A percentile compares a stretch with the other conserved stretches of the same genome.
phyloP scores from a whole-genome alignment of 768 basidiomycete species.

The Mycena alexandri region DNA sequence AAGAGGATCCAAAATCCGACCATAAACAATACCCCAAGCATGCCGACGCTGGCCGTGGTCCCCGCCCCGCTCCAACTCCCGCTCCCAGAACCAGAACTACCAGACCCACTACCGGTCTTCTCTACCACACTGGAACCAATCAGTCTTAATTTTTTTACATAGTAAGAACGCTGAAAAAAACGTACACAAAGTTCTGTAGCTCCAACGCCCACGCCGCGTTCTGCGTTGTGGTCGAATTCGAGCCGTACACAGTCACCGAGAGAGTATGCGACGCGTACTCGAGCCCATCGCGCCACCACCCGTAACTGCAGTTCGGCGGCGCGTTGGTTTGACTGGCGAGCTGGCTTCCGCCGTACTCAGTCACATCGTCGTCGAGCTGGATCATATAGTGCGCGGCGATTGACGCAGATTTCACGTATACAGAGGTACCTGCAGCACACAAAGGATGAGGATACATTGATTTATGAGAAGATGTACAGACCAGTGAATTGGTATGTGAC shows the following conservation, averaged over 20 bases:
- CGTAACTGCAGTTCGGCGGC: conserved; percentile 6
- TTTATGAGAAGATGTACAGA: not conserved
- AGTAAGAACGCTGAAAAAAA: not conserved
- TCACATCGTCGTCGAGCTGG: conserved; percentile 1
- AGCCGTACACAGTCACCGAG: not conserved
- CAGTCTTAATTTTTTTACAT: not conserved
- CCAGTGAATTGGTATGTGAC: conserved; percentile 5
- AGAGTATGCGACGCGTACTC: not conserved
- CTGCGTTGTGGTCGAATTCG: not conserved
- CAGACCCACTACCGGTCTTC: not conserved
- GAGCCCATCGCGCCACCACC: conserved; percentile 9
- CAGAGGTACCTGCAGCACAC: not conserved
- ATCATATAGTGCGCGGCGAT: conserved; percentile 7
- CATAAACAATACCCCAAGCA: not conserved
- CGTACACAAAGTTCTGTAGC: conserved; percentile 8
- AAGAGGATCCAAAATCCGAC: conserved; percentile 2
- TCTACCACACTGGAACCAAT: not conserved
- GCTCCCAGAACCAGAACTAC: conserved; percentile 3
- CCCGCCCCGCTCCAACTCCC: conserved; percentile 1
- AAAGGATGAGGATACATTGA: not conserved
- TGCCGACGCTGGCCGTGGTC: conserved; percentile 2
- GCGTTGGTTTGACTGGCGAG: not conserved
- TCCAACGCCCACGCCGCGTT: not conserved
- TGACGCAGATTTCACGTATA: conserved; percentile 1
- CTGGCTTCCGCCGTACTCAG: not conserved